phyloP scores from a whole-genome alignment of 2,329 filamentous ascomycete species.

The Epichloe baconii region DNA sequence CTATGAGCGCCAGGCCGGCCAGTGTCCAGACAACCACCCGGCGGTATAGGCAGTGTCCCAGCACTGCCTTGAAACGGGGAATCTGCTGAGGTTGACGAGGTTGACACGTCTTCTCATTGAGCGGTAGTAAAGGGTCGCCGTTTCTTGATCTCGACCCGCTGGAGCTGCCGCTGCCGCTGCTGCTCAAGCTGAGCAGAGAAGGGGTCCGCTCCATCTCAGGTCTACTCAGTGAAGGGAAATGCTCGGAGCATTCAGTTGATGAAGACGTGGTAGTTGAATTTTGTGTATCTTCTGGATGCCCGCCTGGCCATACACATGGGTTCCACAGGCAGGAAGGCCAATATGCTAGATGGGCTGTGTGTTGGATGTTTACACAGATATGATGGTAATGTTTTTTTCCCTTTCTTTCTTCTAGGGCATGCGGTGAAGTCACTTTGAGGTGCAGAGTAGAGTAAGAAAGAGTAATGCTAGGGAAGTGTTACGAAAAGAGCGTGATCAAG shows the following conservation, averaged over 20 bases:
- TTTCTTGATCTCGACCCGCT: conserved; percentile 17
- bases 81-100: conserved; percentile 26
- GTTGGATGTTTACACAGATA: not conserved
- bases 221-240: not conserved
- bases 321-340: too few relatives aligned
- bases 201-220: conserved; percentile 15
- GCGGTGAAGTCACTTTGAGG: not conserved
- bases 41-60: conserved; percentile 40
- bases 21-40: conserved; percentile 38
- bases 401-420: not conserved
- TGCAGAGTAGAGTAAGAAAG: too few relatives aligned
- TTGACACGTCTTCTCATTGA: conserved; percentile 17
- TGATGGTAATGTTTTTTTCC: too few relatives aligned
- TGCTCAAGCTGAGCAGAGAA: conserved; percentile 22
- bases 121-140: conserved; percentile 21
- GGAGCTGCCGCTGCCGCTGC: conserved; percentile 23
- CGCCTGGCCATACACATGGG: too few relatives aligned
- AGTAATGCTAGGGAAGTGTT: not conserved
- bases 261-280: not conserved
- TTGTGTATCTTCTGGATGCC: not conserved
- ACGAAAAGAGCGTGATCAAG: not conserved
- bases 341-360: not conserved
- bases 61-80: conserved; percentile 29
- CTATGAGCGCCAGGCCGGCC: conserved; percentile 27
- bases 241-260: not conserved